These are phyloP conservation scores for Microsporum audouinii DNA, from an alignment of 2,329 filamentous ascomycete genomes.

Conservation along the genomic window DNA sequence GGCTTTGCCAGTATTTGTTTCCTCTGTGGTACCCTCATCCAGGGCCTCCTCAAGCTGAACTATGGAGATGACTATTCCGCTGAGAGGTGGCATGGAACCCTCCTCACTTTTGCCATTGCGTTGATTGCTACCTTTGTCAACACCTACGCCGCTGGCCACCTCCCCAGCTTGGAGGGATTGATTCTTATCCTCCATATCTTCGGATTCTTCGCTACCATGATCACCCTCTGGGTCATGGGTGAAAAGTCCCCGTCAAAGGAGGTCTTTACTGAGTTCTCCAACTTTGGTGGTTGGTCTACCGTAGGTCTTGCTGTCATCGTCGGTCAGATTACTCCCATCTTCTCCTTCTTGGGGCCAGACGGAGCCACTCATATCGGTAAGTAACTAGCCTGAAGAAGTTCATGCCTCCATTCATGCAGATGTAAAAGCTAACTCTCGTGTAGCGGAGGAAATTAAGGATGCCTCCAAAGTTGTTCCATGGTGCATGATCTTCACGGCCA, in stretches of 20 bases:
- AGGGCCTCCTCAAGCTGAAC: constrained; percentile 30
- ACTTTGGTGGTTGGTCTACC: constrained; percentile 36
- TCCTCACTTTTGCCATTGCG: constrained; percentile 38
- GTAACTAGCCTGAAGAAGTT: background rate
- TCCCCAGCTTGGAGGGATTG: constrained; percentile 40
- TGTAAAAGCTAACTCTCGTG: background rate
- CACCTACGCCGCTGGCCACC: constrained; percentile 30
- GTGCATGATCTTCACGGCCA: constrained; percentile 27
- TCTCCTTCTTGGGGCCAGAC: constrained; percentile 29
- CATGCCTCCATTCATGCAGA: background rate
- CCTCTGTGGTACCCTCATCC: constrained; percentile 25
- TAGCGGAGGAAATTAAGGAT: constrained; percentile 33
- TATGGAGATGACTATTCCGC: constrained; percentile 25
- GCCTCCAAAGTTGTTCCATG: constrained; percentile 27
- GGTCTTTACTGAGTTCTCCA: constrained; percentile 40
- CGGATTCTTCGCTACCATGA: constrained; percentile 43
- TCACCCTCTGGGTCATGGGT: constrained; percentile 35
- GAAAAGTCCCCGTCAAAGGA: constrained; percentile 31
- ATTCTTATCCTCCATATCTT: constrained; percentile 41
- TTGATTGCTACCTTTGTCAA: constrained; percentile 34
- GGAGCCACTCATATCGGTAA: constrained; percentile 29
- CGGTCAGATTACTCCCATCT: constrained; percentile 26
- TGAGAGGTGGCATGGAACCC: constrained; percentile 40
- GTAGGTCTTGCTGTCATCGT: constrained; percentile 34
- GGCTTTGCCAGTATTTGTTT: constrained; percentile 30